Base-by-base conservation (phyloP, 805 yeast species). In the Candida boleticola region DNA sequence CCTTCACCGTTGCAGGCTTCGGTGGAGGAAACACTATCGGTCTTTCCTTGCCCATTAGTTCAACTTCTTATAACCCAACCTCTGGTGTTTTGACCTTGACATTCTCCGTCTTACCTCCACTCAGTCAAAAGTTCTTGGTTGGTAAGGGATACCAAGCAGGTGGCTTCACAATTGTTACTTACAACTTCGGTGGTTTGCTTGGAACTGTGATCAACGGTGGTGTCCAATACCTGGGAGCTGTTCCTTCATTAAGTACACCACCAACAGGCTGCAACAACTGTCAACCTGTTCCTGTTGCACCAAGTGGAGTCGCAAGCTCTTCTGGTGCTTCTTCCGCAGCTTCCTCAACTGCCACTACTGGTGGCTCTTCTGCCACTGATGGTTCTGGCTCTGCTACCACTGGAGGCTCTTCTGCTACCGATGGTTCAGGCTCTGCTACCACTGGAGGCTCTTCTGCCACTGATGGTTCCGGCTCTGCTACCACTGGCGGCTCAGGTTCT, bases 351-450 rank as follows among this genome's bases (percentile, higher is more conserved):
- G n/a, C n/a, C n/a, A n/a, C n/a, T n/a, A 13, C 34, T 4, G 25
- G 33, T 36, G 30, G 26, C 5, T 29, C 40, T n/a, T 18, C 39
- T 19, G 36, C 39, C 10, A 9, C 29, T 7, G n/a, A n/a, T 21
- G 21, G 21, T 13, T 13, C 34, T 5, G 14, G 6, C 20, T 32
- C 42, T 40, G 4, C 29, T 23, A 22, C 20, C 16, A 23, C 25
- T 35, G 17, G 22, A 34, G 18, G 20, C 3, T 21, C 39, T 9
- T 13, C 40, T 16, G 7, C 40, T 36, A 39, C 27, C 14, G 16
- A 36, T 27, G 16, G 39, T 10, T 18, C 43, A 21, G 41, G 20
- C 7, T 93, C 37, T 6, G n/a, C 42, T 16, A 36, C 47, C 18
- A 27, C 37, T 41, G 32, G 26, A 9, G 36, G 36, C 17, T 16